Evolutionary conservation across 2,329 filamentous ascomycete species (phyloP), one percentile per base, ranked within the genome.

Genomic region (Hypoxylon sp.): DNA sequence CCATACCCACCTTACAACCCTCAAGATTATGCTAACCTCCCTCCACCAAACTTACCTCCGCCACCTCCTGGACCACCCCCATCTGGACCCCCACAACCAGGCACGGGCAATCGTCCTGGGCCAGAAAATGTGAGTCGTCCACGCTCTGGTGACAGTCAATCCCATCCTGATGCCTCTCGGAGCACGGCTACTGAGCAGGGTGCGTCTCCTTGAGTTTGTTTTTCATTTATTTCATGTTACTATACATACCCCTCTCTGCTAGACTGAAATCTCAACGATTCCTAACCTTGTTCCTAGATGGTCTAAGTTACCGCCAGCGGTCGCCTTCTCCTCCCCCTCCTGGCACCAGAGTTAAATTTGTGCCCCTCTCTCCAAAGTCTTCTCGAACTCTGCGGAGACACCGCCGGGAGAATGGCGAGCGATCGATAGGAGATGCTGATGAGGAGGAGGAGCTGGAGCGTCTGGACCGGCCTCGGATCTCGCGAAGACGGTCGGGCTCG

Each of bases 111-210:
- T 53, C 70, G 59, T 35, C 69, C 74, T 21, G 75, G 74, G 27
- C 77, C 77, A 74, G 76, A 78, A 74, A 73, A 78, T 76, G 76
- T 79, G 77, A 78, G 76, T 78, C 73, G 65, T 71, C 71, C 73
- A 67, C 67, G 70, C 55, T 70, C 68, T 56, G 71, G 64, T 76
- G 73, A 72, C 67, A 76, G 58, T 59, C 70, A 65, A 64, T 65
- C 72, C 72, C 69, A 70, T 71, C 72, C 65, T 63, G 68, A 73
- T 70, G 62, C 53, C 66, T 70, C 73, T 68, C 70, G 70, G 74
- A 75, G 75, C 71, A 69, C 72, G 64, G 69, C 73, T 76, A 72
- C 68, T 74, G 70, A 75, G 73, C 72, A 78, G 75, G 76, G 77
- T 79, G 77, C 75, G 77, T 77, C 72, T 74, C 73, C 68, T 74